Percentiles rank a stretch among this genome's conserved stretches.
Evolutionary conservation across 2,329 filamentous ascomycete species (phyloP).

Genomic region (Pyrenochaeta sp.): DNA sequence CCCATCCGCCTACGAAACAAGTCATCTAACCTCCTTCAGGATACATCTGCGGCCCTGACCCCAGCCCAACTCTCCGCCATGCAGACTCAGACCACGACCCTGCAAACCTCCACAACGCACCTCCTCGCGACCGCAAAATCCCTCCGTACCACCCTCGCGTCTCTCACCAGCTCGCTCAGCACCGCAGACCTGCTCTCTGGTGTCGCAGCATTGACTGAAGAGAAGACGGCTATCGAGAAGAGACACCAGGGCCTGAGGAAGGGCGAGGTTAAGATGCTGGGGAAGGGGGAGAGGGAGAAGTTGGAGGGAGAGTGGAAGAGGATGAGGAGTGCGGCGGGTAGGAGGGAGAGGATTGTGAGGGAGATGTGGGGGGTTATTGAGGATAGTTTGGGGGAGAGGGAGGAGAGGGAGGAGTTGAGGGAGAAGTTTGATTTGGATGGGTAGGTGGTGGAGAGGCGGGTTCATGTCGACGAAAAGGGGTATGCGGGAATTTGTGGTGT

Average conservation of each 20-base stretch:
- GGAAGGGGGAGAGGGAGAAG: slow-evolving; percentile 55
- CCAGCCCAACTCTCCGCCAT: slow-evolving; percentile 59
- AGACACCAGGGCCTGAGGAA: slow-evolving; percentile 52
- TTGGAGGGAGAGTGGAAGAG: slow-evolving; percentile 57
- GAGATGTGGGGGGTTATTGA: slow-evolving; percentile 61
- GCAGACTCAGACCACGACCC: slow-evolving; percentile 56
- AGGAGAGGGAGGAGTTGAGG: slow-evolving; percentile 59
- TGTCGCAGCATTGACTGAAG: slow-evolving; percentile 54
- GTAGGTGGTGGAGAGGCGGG: slow-evolving; percentile 16
- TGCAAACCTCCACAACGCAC: slow-evolving; percentile 54
- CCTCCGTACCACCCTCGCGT: slow-evolving; percentile 56
- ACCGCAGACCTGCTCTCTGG: slow-evolving; percentile 57
- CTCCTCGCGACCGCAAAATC: slow-evolving; percentile 58
- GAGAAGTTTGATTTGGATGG: slow-evolving; percentile 51
- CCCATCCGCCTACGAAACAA: background rate
- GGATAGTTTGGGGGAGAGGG: slow-evolving; percentile 56
- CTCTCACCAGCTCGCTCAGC: slow-evolving; percentile 58
- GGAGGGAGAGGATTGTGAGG: slow-evolving; percentile 57
- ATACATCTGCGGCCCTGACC: slow-evolving; percentile 57
- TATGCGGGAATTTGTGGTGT: too few relatives aligned
- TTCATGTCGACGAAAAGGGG: background rate
- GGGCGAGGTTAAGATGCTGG: slow-evolving; percentile 55
- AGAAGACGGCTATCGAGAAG: slow-evolving; percentile 52
- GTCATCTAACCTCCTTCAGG: slow-evolving; percentile 43
- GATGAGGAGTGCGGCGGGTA: slow-evolving; percentile 49